Base-by-base conservation (phyloP, 352 stramenopile species). In the Globisporangium middletonii region DNA sequence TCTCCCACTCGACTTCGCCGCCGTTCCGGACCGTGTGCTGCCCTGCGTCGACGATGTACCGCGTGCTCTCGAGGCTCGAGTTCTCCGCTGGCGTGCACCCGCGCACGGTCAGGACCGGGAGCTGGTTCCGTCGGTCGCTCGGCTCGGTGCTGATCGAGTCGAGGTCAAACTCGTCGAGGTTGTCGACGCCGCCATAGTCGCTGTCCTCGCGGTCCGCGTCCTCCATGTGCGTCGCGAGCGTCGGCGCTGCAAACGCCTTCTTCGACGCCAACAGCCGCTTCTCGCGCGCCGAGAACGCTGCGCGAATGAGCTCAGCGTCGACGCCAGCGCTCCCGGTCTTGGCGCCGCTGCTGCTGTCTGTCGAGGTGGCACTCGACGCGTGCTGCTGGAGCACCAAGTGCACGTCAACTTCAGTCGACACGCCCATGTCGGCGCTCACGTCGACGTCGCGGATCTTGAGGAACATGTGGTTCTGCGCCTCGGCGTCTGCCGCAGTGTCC, bases 1-100 rank as follows among this genome's bases (percentile, higher is more conserved):
- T 92, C 50, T 95, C 86, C 86, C 86, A 95, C 58, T 95, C 86
- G 19, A 95, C 78, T 66, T 93, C 84, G 59, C 82, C 83, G 28
- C 84, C 86, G 41, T 91, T 92, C 46, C 86, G 83, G 52, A 95
- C 80, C 3, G 83, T 95, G 59, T 95, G 86, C 47, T 95, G 86
- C 0, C 86, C 86, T 15, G 90, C 83, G 64, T 95, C 86, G 38
- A 95, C 91, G 23, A 94, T 74, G 57, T 90, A 95, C 7, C 85
- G 79, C 33, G 83, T 89, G 28, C 81, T 89, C 38, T 94, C 81
- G 1, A 95, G 74, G 1, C 77, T 76, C 8, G 83, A 92, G 55
- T 92, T 92, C 30, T 92, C 82, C 2, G 79, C 81, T 13, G 86
- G 86, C 1, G 86, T 95, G 52, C 86, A 95, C 0, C 86, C 86